phyloP scores from a whole-genome alignment of 306 rosid genomes.

The Trichosanthes truncata region DNA sequence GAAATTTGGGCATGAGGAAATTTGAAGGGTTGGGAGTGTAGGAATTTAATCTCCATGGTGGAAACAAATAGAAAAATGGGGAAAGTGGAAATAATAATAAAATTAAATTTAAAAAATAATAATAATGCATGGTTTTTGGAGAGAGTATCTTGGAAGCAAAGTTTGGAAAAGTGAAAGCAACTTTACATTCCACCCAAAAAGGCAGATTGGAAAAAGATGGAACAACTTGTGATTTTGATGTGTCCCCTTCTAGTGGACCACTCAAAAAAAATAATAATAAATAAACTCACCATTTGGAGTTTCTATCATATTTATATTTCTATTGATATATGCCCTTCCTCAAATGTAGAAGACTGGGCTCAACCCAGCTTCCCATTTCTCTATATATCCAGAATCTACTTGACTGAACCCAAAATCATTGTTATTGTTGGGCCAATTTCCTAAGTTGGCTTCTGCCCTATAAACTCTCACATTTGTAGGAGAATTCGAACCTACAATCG shows the following conservation, averaged over 20 bases:
- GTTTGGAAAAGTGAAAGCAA: constrained; percentile 12
- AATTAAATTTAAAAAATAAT: not conserved
- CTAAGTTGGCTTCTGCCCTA: too few relatives aligned
- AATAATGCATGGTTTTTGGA: constrained; percentile 6
- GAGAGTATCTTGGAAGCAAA: constrained; percentile 8
- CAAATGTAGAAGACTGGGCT: not conserved
- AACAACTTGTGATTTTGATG: constrained; percentile 3
- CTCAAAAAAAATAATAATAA: too few relatives aligned
- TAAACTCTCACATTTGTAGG: too few relatives aligned
- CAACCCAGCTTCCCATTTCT: too few relatives aligned
- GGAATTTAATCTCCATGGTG: not conserved
- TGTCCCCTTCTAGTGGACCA: not conserved
- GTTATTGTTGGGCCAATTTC: not conserved
- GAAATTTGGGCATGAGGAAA: too few relatives aligned
- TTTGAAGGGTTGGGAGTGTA: not conserved
- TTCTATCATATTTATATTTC: not conserved
- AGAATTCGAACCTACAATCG: too few relatives aligned
- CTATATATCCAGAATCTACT: too few relatives aligned
- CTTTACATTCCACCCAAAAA: constrained; percentile 22
- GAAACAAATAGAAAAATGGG: not conserved
- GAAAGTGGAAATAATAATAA: not conserved
- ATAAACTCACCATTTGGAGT: too few relatives aligned
- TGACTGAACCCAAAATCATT: not conserved
- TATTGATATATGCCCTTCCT: not conserved
- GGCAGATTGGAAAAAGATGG: constrained; percentile 2